Evolutionary conservation across 1,284 basidiomycete genomes (phyloP).

Genomic region (Athelia psychrophila): DNA sequence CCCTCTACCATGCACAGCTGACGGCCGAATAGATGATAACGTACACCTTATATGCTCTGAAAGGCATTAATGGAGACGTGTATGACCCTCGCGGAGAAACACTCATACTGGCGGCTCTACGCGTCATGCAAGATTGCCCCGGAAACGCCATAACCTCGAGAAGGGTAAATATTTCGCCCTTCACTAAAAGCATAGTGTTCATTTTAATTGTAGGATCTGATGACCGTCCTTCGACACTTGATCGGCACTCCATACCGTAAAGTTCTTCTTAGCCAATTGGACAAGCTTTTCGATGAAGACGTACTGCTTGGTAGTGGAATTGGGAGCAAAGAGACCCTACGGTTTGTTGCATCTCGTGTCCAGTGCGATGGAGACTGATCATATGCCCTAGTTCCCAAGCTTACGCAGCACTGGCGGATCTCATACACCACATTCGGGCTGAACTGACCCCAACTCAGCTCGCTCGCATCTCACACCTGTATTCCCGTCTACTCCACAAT

Average conservation of each 20-base stretch:
- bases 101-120: slow-evolving; percentile 79
- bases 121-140: slow-evolving; percentile 93
- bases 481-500: slow-evolving; percentile 90
- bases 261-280: slow-evolving; percentile 82
- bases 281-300: slow-evolving; percentile 89
- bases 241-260: slow-evolving; percentile 80
- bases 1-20: neutral
- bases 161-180: slow-evolving; percentile 47
- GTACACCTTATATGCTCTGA: slow-evolving; percentile 89
- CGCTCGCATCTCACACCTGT: slow-evolving; percentile 80
- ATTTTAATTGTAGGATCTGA: slow-evolving; percentile 68
- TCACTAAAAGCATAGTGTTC: neutral
- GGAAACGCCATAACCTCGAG: slow-evolving; percentile 81
- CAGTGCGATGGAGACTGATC: neutral
- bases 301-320: slow-evolving; percentile 88
- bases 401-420: slow-evolving; percentile 89
- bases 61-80: slow-evolving; percentile 67
- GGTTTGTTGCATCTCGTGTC: slow-evolving; percentile 38
- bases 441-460: slow-evolving; percentile 85
- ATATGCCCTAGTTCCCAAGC: slow-evolving; percentile 62
- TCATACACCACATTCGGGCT: slow-evolving; percentile 88
- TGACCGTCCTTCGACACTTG: slow-evolving; percentile 92
- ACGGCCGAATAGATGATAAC: slow-evolving; percentile 71
- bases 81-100: slow-evolving; percentile 80
- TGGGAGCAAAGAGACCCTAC: slow-evolving; percentile 79